Conservation (phyloP, 73 alveolate species). For the Paramecium octaurelia region DNA sequence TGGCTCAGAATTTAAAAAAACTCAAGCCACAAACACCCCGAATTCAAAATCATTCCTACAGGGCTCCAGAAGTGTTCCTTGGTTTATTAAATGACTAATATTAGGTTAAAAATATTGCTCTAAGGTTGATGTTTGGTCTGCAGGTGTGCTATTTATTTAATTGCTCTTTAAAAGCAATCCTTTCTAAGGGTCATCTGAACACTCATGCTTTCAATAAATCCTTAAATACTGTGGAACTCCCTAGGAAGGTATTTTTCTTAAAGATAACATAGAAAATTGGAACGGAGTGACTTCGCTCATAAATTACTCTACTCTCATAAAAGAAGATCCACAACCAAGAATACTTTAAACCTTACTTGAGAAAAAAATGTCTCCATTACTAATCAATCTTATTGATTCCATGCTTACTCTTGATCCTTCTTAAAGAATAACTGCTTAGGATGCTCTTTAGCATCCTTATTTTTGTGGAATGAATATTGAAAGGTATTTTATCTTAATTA, state of each 20-base stretch:
- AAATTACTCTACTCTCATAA: neutral
- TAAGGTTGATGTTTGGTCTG: neutral
- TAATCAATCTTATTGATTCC: neutral
- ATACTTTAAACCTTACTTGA: neutral
- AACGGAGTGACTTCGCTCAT: neutral
- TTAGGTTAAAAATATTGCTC: neutral
- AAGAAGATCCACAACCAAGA: neutral
- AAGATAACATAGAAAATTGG: neutral
- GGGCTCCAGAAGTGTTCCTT: neutral
- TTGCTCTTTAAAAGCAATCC: neutral
- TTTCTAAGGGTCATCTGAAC: neutral
- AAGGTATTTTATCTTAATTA: neutral
- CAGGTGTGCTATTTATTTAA: neutral
- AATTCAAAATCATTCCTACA: neutral
- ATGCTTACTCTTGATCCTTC: slow-evolving; percentile 17
- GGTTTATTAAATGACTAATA: neutral
- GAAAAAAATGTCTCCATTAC: neutral
- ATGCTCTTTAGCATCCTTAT: neutral
- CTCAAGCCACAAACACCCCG: neutral
- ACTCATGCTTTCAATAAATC: neutral
- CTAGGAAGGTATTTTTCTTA: neutral
- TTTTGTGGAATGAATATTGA: neutral
- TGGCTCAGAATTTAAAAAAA: neutral
- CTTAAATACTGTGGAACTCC: neutral
- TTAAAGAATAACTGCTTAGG: neutral